Percentiles rank a stretch among this genome's conserved stretches.
Evolutionary conservation across 768 basidiomycete genomes (phyloP).

Genomic region (Lactarius tabidus): DNA sequence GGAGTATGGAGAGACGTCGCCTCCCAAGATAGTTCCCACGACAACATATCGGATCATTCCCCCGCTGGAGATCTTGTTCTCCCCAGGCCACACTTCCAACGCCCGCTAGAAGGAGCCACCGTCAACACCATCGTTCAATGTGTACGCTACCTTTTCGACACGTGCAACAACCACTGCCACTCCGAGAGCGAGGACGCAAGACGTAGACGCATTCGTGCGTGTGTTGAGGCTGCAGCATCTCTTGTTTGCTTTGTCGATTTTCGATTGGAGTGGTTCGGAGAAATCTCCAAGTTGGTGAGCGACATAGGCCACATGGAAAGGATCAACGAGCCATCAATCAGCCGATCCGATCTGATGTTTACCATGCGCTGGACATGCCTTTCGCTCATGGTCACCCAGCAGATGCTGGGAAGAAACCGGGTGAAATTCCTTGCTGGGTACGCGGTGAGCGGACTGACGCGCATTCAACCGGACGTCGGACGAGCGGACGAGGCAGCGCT

Average conservation of each 20-base stretch:
- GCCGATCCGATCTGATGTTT: neutral
- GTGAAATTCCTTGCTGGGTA: neutral
- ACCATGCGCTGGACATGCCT: slow-evolving; percentile 4
- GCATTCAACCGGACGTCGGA: too few relatives aligned
- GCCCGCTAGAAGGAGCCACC: neutral
- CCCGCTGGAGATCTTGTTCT: neutral
- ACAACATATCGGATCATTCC: too few relatives aligned
- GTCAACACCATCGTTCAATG: neutral
- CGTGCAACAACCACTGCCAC: neutral
- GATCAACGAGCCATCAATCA: neutral
- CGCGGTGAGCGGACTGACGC: neutral
- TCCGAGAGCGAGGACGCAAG: neutral
- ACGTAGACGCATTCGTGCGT: neutral
- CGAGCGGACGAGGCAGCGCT: too few relatives aligned
- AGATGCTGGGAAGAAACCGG: neutral
- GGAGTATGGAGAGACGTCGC: neutral
- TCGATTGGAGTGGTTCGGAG: neutral
- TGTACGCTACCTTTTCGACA: neutral
- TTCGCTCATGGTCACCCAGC: neutral
- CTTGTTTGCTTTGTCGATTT: neutral
- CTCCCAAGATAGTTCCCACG: neutral
- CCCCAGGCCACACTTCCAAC: fast-evolving
- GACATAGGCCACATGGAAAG: neutral
- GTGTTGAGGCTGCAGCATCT: neutral
- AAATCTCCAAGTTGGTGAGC: neutral